phyloP scores from a whole-genome alignment of 306 rosid genomes.

The Cucurbita moschata region DNA sequence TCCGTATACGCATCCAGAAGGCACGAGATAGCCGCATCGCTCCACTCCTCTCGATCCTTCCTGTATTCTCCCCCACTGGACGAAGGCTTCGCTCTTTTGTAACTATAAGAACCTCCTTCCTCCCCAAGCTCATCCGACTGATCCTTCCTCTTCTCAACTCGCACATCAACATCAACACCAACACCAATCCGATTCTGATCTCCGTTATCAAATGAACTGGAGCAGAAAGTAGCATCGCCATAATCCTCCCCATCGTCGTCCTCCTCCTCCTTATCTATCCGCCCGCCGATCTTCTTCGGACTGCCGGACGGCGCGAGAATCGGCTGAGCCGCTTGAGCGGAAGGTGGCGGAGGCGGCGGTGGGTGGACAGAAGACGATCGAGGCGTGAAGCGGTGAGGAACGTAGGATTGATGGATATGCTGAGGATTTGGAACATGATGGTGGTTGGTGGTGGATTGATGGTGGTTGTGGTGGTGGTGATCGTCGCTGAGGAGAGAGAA shows the following conservation, averaged over 20 bases:
- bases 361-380: conserved; percentile 17
- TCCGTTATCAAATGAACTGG: conserved; percentile 43
- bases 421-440: conserved; percentile 22
- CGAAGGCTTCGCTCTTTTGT: conserved; percentile 29
- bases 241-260: conserved; percentile 36
- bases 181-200: conserved; percentile 22
- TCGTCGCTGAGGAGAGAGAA: conserved; percentile 80
- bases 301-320: conserved; percentile 13
- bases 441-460: conserved; percentile 17
- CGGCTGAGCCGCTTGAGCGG: background rate
- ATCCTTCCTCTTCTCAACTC: conserved; percentile 48
- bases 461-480: conserved; percentile 20
- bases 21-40: conserved; percentile 78
- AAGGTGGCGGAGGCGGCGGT: too few species aligned
- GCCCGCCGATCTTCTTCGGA: conserved; percentile 16
- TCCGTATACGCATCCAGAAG: conserved; percentile 83
- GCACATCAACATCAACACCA: conserved; percentile 14
- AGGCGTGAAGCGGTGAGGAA: conserved; percentile 36
- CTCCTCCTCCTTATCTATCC: conserved; percentile 24
- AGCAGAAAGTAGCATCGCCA: conserved; percentile 27
- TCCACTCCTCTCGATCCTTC: conserved; percentile 98
- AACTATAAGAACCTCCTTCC: conserved; percentile 32
- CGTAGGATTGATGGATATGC: conserved; percentile 43
- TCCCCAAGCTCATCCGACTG: conserved; percentile 51
- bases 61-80: conserved; percentile 46